These are phyloP conservation scores for Peniophora sp. DNA, from an alignment of 1,284 basidiomycete species.

Conservation along the genomic window DNA sequence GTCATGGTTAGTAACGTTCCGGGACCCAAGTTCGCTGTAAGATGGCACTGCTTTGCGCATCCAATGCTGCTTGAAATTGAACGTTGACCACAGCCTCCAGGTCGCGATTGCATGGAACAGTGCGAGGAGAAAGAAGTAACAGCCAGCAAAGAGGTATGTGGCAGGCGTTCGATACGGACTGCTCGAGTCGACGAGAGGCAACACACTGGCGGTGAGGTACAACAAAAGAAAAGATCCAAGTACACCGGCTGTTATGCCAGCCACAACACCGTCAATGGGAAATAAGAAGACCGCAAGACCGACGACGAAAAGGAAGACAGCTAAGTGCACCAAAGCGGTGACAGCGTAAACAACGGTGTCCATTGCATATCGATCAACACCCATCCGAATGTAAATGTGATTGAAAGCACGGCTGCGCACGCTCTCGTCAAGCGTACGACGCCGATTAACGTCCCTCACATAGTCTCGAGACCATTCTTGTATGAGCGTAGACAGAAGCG, in stretches of 20 bases:
- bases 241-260: neutral
- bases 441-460: neutral
- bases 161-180: too few species aligned
- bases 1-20: too few species aligned
- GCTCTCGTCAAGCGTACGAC: neutral
- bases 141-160: too few species aligned
- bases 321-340: neutral
- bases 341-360: neutral
- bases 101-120: too few species aligned
- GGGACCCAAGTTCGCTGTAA: too few species aligned
- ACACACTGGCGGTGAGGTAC: too few species aligned
- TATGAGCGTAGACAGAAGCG: neutral
- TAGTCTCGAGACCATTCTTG: neutral
- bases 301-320: neutral
- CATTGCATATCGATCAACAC: neutral
- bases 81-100: too few species aligned
- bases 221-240: too few species aligned
- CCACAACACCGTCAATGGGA: neutral
- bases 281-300: neutral
- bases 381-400: neutral
- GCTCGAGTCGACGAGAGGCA: too few species aligned
- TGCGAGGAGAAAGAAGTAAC: too few species aligned
- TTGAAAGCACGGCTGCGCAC: neutral
- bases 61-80: too few species aligned
- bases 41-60: too few species aligned